These are phyloP conservation scores for Globisporangium ultimum DNA, from an alignment of 352 stramenopile genomes.

Conservation along the genomic window DNA sequence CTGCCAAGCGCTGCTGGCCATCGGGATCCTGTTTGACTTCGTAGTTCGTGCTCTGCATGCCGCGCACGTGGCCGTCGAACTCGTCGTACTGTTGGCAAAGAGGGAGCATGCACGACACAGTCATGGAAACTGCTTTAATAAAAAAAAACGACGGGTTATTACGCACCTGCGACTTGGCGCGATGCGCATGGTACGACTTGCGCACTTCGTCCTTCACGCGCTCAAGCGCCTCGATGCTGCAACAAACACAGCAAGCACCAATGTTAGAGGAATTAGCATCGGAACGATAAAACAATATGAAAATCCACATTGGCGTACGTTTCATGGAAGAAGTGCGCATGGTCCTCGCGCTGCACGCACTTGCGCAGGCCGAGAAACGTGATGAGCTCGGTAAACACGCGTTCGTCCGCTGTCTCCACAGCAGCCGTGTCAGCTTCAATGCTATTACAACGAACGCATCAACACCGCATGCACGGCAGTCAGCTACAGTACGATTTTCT, in stretches of 20 bases:
- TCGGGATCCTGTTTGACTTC: constrained; percentile 27
- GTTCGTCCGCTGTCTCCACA: constrained; percentile 12
- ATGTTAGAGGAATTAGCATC: too few species aligned
- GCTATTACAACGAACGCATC: not conserved
- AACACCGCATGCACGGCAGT: not conserved
- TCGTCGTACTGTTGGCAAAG: constrained; percentile 38
- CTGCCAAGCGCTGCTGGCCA: constrained; percentile 24
- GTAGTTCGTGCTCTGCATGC: constrained; percentile 55
- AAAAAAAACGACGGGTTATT: not conserved
- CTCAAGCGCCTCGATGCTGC: constrained; percentile 56
- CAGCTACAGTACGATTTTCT: not conserved
- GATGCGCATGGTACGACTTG: constrained; percentile 43
- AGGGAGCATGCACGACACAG: not conserved
- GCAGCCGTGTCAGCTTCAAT: constrained; percentile 10
- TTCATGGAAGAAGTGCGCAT: constrained; percentile 32
- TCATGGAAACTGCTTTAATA: not conserved
- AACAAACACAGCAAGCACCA: too few species aligned
- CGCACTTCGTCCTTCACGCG: constrained; percentile 66
- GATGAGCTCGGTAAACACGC: constrained; percentile 20
- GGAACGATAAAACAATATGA: too few species aligned
- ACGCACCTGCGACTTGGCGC: constrained; percentile 37
- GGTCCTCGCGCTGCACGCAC: constrained; percentile 28
- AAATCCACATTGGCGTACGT: constrained; percentile 22
- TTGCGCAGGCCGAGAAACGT: constrained; percentile 38
- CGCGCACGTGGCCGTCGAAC: constrained; percentile 36